These are phyloP conservation scores for Carex parvula DNA, from an alignment of 176 grass and related monocot species.

Conservation along the genomic window DNA sequence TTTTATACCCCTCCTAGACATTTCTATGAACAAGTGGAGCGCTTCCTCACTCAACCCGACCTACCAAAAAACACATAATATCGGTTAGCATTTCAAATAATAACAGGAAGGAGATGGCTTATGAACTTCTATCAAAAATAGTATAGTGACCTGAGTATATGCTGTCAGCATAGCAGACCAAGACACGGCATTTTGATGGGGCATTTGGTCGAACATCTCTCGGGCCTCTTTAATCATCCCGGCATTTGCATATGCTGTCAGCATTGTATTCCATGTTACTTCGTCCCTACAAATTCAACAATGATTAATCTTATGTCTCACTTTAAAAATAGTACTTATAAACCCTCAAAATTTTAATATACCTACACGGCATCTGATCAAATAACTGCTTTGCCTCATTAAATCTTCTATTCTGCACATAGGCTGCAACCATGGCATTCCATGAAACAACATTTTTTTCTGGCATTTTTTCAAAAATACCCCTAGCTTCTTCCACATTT, in stretches of 20 bases:
- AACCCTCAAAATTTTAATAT: conserved; percentile 24
- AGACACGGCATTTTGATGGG: conserved; percentile 61
- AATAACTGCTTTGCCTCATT: conserved; percentile 69
- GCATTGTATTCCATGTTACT: conserved; percentile 76
- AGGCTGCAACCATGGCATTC: conserved; percentile 89
- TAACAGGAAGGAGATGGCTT: background rate
- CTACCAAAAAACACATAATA: background rate
- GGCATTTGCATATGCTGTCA: conserved; percentile 69
- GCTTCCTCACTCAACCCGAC: conserved; percentile 66
- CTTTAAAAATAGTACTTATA: background rate
- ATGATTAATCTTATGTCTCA: background rate
- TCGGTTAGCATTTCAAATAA: background rate
- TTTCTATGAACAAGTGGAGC: conserved; percentile 60
- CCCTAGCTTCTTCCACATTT: conserved; percentile 61
- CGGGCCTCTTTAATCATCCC: conserved; percentile 65
- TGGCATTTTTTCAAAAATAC: conserved; percentile 79
- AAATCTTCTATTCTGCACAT: conserved; percentile 59
- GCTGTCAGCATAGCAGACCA: conserved; percentile 90
- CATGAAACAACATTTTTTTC: conserved; percentile 68
- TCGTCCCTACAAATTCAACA: conserved; percentile 1
- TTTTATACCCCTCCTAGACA: conserved; percentile 48
- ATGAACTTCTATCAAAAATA: background rate
- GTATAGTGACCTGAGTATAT: conserved; percentile 40
- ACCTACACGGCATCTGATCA: conserved; percentile 59
- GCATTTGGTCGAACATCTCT: conserved; percentile 59